Base-by-base conservation (phyloP, 2,329 filamentous ascomycete genomes). In the Sporothrix phasma region DNA sequence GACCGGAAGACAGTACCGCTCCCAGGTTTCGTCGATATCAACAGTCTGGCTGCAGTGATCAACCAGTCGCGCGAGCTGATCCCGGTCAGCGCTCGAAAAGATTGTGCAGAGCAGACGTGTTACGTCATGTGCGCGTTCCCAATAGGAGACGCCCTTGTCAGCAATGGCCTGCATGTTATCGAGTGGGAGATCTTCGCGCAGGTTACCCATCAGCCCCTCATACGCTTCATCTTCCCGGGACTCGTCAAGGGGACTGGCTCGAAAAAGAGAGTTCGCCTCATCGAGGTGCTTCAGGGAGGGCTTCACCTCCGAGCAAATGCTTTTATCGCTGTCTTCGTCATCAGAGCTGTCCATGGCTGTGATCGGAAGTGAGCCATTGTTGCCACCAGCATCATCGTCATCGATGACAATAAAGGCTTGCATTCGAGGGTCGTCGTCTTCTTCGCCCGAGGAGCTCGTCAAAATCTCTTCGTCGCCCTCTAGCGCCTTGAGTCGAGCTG, bases 391-490 rank as follows among this genome's bases (percentile, higher is more conserved):
- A 47, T 3, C 45, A 22, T 10, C 15, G 11, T 63, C 59, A 61
- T 78, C 75, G 19, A 75, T 69, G 31, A 83, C 76, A 54, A 88
- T 72, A 66, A 87, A 86, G 51, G 77, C 74, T 4, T 76, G 73
- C 22, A 78, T 46, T 8, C 76, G 76, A 26, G 80, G 81, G 22
- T 63, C 77, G 26, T 80, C 81, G 22, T 81, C 81, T 22, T 63
- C 81, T 22, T 66, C 62, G 11, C 65, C 65, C 1, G 75, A 80
- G 66, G 76, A 77, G 66, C 80, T 83, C 2, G 77, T 79, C n/a
- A 85, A 68, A 8, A 79, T 64, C 56, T 85, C 83, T 15, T 80
- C 81, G 15, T 76, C 79, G 19, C 77, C 73, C 13, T 73, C 74
- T 13, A 29, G 43, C 1, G 49, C n/a, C 13, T 51, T 43, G 0